Percentiles rank a stretch among this genome's conserved stretches.
Evolutionary conservation across 768 basidiomycete genomes (phyloP).

Genomic region (Fibroporia radiculosa): DNA sequence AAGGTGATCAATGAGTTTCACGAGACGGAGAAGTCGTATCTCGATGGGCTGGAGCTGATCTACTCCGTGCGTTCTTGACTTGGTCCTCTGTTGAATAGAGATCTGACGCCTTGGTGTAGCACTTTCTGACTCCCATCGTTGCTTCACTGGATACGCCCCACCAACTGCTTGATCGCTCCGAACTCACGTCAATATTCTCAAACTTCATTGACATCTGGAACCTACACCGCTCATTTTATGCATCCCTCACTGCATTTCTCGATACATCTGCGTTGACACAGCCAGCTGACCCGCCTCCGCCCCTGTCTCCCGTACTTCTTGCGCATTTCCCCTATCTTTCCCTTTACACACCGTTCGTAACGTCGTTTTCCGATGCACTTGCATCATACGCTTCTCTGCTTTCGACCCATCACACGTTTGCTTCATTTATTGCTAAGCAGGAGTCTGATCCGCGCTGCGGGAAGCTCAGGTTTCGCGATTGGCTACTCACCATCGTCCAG

Average conservation of each 20-base stretch:
- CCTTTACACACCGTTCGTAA: constrained; percentile 79
- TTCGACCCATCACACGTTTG: constrained; percentile 48
- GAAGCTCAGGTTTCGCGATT: constrained; percentile 72
- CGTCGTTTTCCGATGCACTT: constrained; percentile 64
- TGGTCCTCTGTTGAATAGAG: background rate
- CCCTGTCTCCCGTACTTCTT: constrained; percentile 54
- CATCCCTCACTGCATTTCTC: constrained; percentile 44
- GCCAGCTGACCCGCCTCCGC: constrained; percentile 26
- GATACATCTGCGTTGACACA: constrained; percentile 20
- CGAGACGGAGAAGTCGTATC: constrained; percentile 74
- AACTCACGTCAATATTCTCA: constrained; percentile 71
- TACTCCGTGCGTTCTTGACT: constrained; percentile 50
- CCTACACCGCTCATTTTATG: constrained; percentile 68
- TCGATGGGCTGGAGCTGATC: constrained; percentile 75
- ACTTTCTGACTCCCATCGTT: constrained; percentile 78
- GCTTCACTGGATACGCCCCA: constrained; percentile 59
- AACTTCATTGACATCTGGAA: constrained; percentile 93
- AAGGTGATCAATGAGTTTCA: constrained; percentile 77
- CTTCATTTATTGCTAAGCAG: constrained; percentile 52
- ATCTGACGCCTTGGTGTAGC: constrained; percentile 34
- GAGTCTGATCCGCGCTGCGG: constrained; percentile 67
- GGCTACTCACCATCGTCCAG: constrained; percentile 83
- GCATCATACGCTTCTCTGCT: constrained; percentile 49
- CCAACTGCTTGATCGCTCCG: constrained; percentile 60
- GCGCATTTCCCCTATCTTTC: constrained; percentile 87